Conservation (phyloP, 768 basidiomycete genomes). For the Tricholoma terreum region DNA sequence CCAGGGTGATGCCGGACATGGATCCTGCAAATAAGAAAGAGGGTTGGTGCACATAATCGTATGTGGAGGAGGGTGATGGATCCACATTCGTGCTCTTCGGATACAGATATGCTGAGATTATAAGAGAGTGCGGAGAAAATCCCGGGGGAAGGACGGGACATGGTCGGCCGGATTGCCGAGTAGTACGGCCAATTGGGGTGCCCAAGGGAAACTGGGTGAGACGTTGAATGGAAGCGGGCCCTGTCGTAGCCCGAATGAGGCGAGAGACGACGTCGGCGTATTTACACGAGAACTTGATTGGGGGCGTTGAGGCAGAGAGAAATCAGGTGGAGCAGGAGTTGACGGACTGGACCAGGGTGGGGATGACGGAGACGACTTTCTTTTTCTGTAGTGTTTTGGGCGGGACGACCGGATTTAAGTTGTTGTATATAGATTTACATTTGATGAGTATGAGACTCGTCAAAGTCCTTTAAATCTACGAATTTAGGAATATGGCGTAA, state of each 20-base stretch:
- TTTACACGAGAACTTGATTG: constrained; percentile 22
- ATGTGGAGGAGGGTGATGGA: constrained; percentile 17
- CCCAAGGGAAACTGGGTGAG: constrained; percentile 39
- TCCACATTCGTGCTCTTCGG: neutral
- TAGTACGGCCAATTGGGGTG: constrained; percentile 55
- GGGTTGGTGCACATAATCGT: neutral
- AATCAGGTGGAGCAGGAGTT: neutral
- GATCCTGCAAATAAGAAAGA: constrained; percentile 26
- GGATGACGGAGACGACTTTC: constrained; percentile 31
- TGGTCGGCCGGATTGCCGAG: constrained; percentile 43
- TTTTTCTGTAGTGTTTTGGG: constrained; percentile 37
- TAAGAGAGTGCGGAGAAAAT: constrained; percentile 15
- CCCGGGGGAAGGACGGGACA: constrained; percentile 13
- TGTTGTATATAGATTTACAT: neutral
- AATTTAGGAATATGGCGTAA: constrained; percentile 14
- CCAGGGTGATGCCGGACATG: constrained; percentile 28
- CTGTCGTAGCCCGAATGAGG: constrained; percentile 6
- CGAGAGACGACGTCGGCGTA: too few relatives aligned
- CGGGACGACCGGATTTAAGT: neutral
- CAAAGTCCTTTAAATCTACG: constrained; percentile 13
- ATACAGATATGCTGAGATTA: constrained; percentile 1
- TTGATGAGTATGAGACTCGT: neutral
- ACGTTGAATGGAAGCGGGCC: constrained; percentile 19
- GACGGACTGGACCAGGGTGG: constrained; percentile 24
- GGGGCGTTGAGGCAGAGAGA: constrained; percentile 15